phyloP scores from a whole-genome alignment of 495 filamentous ascomycete genomes.

The Cetradonia linearis region DNA sequence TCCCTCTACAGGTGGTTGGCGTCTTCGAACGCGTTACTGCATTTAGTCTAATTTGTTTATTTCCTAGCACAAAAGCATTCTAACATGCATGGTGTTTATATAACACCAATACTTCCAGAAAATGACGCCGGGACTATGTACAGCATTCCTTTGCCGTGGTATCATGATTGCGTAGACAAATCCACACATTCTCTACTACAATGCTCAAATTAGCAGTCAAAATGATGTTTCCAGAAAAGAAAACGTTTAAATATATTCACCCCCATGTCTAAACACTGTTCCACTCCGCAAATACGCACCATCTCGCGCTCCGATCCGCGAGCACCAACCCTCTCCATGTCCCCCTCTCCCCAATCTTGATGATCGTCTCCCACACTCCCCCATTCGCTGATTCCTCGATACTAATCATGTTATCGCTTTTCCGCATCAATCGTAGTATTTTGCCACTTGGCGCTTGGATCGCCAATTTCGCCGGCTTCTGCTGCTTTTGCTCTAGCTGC shows the following conservation, averaged over 20 bases:
- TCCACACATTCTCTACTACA: background rate
- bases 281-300: constrained; percentile 99
- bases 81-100: background rate
- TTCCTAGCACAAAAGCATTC: background rate
- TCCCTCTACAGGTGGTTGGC: no score
- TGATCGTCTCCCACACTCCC: constrained; percentile 92
- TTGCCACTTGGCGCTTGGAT: constrained; percentile 95
- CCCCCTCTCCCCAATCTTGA: constrained; percentile 88
- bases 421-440: constrained; percentile 80
- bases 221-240: background rate
- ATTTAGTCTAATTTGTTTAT: background rate
- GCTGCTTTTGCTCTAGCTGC: constrained; percentile 35
- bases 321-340: constrained; percentile 89
- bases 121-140: background rate
- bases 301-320: constrained; percentile 87
- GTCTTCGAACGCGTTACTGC: no score
- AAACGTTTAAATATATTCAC: background rate
- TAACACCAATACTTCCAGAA: background rate
- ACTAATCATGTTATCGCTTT: constrained; percentile 57
- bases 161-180: background rate
- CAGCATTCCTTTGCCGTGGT: background rate
- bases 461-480: constrained; percentile 90
- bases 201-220: background rate
- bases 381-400: constrained; percentile 52
- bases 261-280: constrained; percentile 43